Base-by-base conservation (phyloP, 1,284 basidiomycete genomes). In the Malassezia nana region DNA sequence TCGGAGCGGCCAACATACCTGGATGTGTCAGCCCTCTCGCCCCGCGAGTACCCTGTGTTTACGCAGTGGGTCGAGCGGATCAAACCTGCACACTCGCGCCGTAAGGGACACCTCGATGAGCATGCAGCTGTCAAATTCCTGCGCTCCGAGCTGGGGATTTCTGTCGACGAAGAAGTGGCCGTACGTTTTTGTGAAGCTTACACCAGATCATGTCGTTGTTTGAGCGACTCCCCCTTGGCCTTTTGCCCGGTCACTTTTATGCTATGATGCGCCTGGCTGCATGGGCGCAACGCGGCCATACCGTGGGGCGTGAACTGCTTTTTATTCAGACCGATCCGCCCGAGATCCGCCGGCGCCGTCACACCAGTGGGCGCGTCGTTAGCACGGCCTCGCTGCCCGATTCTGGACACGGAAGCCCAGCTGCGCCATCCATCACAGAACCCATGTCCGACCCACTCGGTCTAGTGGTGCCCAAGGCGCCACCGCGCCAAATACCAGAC, bases 231-330 rank as follows among this genome's bases (percentile, higher is more conserved):
- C 69, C 72, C 0, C 46, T 65, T 4, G 72, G 72, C 15, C 60
- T 74, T 9, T 59, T 50, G 9, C 55, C 64, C 1, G 72, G 70
- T 18, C 67, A 72, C 52, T 66, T 74, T 33, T 74, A 62, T 41
- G 72, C 72, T 15, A 63, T 72, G 58, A 55, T 74, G 20, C 60
- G 72, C 22, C 62, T 74, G 10, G 63, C 66, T 8, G 64, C 72
- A 5, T 72, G 69, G 68, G 62, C 63, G 18, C 70, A 74, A 45
- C 66, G 64, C 20, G 70, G 70, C 45, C 53, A 57, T 13, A 31
- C 44, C 0, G 60, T 63, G 2, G 40, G 47, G 30, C 62, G 59
- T 33, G 56, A 62, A 13, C 59, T 70, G n/a, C 33, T 74, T 10
- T 74, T 74, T 41, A 66, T 62, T 2, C 72, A 74, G 55, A 67